A percentile compares a stretch with the other conserved stretches of the same genome.
Conservation (phyloP, 331 rosid genomes). For the Erythrophleum ivorense region DNA sequence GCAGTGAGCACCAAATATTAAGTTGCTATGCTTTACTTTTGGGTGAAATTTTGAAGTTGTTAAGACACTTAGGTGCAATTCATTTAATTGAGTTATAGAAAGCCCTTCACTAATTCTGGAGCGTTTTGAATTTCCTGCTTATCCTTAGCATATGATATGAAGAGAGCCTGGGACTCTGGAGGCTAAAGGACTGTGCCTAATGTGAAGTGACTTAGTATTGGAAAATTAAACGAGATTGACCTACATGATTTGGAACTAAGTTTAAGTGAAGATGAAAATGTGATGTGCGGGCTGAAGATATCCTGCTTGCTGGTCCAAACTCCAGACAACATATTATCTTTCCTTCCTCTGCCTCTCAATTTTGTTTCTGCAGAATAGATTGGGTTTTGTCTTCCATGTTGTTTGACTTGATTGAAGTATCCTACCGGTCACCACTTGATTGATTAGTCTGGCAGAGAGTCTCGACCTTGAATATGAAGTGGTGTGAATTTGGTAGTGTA, state of each 20-base stretch:
- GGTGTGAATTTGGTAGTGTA: not conserved
- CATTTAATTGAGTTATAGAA: not conserved
- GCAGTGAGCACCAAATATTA: too few relatives aligned
- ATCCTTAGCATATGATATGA: not conserved
- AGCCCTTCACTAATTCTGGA: not conserved
- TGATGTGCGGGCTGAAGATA: not conserved
- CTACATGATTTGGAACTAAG: not conserved
- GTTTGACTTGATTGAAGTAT: not conserved
- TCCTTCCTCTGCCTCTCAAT: not conserved
- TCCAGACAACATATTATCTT: not conserved
- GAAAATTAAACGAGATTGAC: slow-evolving; percentile 15
- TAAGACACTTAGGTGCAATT: too few relatives aligned
- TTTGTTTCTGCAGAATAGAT: not conserved
- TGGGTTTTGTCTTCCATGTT: not conserved
- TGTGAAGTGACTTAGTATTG: too few relatives aligned
- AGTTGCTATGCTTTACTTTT: not conserved
- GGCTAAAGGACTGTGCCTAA: slow-evolving; percentile 18
- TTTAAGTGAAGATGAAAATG: not conserved
- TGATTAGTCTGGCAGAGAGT: not conserved
- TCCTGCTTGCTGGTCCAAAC: not conserved
- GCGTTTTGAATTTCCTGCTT: not conserved
- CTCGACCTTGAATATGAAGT: not conserved
- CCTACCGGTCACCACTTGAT: not conserved
- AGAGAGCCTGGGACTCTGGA: not conserved
- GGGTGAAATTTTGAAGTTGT: too few relatives aligned